These are phyloP conservation scores for Ceratocystiopsis sp. DNA, from an alignment of 2,329 filamentous ascomycete species.

Conservation along the genomic window DNA sequence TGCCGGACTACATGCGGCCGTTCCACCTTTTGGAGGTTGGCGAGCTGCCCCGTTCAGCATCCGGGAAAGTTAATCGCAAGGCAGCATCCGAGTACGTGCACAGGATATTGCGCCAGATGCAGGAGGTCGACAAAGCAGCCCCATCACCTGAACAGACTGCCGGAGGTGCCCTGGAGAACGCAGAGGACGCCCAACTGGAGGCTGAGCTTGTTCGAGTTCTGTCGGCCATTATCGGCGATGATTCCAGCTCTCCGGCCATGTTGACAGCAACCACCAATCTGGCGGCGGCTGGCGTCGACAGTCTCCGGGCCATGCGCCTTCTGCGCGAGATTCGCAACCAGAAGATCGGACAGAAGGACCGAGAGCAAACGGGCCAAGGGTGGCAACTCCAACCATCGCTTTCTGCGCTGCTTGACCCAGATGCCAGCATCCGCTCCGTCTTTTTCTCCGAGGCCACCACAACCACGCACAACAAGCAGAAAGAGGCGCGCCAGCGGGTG, in stretches of 20 bases:
- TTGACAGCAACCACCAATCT: conserved; percentile 6
- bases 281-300: conserved; percentile 15
- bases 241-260: not conserved
- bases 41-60: conserved; percentile 37
- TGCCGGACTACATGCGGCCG: conserved; percentile 46
- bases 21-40: conserved; percentile 31
- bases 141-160: too few species aligned
- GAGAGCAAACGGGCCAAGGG: not conserved
- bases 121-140: too few species aligned
- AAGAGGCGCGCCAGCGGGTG: too few species aligned
- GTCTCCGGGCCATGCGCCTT: conserved; percentile 18
- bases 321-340: conserved; percentile 16
- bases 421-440: conserved; percentile 13
- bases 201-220: too few species aligned
- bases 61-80: conserved; percentile 35
- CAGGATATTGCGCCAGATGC: too few species aligned
- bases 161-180: too few species aligned
- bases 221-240: too few species aligned
- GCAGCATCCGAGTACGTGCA: too few species aligned
- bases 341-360: not conserved
- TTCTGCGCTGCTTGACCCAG: conserved; percentile 13
- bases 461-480: not conserved
- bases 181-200: too few species aligned
- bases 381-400: conserved; percentile 9
- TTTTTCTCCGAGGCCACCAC: conserved; percentile 3